Conservation (phyloP, 2,329 filamentous ascomycete genomes). For the Dendryphion nanum region DNA sequence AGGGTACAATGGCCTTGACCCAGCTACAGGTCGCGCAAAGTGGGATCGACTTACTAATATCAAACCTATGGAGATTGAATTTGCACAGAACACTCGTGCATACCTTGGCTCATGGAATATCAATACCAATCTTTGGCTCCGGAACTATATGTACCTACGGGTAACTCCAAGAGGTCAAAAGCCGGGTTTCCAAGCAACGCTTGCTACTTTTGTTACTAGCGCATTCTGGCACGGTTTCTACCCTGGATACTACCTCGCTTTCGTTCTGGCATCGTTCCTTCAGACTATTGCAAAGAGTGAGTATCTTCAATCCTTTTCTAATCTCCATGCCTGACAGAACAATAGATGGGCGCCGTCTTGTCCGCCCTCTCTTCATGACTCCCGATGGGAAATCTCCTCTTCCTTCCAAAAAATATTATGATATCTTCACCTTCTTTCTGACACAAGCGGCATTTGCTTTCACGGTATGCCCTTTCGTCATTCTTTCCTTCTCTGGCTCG, state of each 20-base stretch:
- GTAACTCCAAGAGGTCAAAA: constrained; percentile 96
- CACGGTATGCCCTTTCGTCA: constrained; percentile 77
- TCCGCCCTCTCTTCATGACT: constrained; percentile 91
- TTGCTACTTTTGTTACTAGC: constrained; percentile 92
- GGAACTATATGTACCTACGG: constrained; percentile 92
- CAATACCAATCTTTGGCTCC: constrained; percentile 95
- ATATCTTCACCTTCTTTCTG: constrained; percentile 69
- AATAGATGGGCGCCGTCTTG: constrained; percentile 79
- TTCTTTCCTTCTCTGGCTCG: constrained; percentile 71
- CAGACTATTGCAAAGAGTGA: constrained; percentile 93
- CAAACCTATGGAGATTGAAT: constrained; percentile 79
- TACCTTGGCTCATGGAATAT: constrained; percentile 97
- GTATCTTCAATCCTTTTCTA: constrained; percentile 33
- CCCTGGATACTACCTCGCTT: constrained; percentile 90
- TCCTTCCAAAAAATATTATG: constrained; percentile 81
- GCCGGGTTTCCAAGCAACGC: constrained; percentile 88
- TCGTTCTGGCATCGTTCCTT: constrained; percentile 84
- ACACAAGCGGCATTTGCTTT: constrained; percentile 87
- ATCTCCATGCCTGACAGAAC: constrained; percentile 5
- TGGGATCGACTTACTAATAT: constrained; percentile 94
- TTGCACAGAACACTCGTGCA: constrained; percentile 87
- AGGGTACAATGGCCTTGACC: constrained; percentile 90
- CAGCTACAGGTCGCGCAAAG: constrained; percentile 76
- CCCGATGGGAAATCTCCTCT: constrained; percentile 58
- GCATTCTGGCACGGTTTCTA: constrained; percentile 99